Conservation (phyloP, 2,329 filamentous ascomycete genomes). For the Salinomyces thailandicus region DNA sequence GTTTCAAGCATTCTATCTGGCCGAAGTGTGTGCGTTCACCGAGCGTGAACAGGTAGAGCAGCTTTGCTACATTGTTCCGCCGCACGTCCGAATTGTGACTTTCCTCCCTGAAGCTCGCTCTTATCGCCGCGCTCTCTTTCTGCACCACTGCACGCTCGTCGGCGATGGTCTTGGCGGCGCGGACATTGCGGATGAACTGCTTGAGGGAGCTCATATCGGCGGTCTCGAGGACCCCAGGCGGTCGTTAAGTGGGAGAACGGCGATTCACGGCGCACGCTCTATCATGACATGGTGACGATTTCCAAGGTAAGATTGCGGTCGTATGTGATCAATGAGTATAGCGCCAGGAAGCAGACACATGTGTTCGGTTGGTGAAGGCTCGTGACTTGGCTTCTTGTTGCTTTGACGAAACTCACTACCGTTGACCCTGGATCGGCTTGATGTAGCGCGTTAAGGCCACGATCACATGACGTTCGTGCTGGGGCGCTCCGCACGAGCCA, state of each 20-base stretch:
- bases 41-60: constrained; percentile 94
- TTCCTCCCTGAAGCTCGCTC: constrained; percentile 95
- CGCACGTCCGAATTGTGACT: constrained; percentile 83
- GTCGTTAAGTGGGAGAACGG: constrained; percentile 14
- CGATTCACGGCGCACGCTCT: neutral
- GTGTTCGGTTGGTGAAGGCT: no score
- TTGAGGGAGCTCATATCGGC: constrained; percentile 39
- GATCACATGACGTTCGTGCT: no score
- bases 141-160: constrained; percentile 97
- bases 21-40: constrained; percentile 97
- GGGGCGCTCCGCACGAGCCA: no score
- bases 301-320: no score
- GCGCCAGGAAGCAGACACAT: no score
- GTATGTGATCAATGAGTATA: no score
- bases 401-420: no score
- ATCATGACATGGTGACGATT: no score
- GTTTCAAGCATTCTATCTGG: constrained; percentile 97
- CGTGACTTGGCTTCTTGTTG: no score
- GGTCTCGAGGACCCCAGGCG: constrained; percentile 6
- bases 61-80: constrained; percentile 97
- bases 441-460: no score
- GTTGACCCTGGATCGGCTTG: no score
- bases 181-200: constrained; percentile 98
- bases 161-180: constrained; percentile 95
- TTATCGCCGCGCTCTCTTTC: constrained; percentile 95